These are phyloP conservation scores for Pyropia yezoensis DNA, from an alignment of 23 red algal genomes.

Conservation along the genomic window DNA sequence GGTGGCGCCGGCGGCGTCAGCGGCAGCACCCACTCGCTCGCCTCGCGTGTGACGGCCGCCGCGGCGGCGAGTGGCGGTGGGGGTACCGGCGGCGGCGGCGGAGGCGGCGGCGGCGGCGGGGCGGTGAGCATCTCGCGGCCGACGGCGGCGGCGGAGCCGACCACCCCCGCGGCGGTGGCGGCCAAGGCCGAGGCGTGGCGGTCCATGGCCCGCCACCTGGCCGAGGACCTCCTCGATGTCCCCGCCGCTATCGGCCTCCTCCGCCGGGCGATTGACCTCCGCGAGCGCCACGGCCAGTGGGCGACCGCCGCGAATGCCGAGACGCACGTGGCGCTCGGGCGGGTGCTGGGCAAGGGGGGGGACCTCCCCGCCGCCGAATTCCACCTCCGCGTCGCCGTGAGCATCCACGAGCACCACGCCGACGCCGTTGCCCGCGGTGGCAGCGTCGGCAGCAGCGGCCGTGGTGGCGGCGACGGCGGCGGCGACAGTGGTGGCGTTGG, in stretches of 20 bases:
- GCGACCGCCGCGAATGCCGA: conserved; percentile 29
- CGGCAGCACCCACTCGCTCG: no score
- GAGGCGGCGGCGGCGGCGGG: no score
- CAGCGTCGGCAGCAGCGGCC: no score
- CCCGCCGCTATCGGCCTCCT: conserved; percentile 28
- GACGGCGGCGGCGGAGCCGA: conserved; percentile 28
- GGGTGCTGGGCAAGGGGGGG: conserved; percentile 30
- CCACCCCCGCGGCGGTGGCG: conserved; percentile 19
- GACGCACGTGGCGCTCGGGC: conserved; percentile 38
- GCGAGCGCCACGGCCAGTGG: conserved; percentile 46
- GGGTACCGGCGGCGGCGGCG: no score
- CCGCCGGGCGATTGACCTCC: conserved; percentile 34
- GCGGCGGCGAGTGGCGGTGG: no score
- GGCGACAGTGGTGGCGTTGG: no score
- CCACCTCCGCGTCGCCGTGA: conserved; percentile 31
- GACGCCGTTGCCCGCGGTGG: no score
- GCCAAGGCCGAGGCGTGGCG: conserved; percentile 41
- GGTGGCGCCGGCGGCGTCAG: no score
- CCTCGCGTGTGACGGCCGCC: no score
- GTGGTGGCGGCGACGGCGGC: no score
- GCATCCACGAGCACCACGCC: conserved; percentile 34
- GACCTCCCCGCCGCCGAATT: conserved; percentile 31
- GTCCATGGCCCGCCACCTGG: conserved; percentile 43
- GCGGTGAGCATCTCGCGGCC: conserved; percentile 17
- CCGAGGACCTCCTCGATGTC: conserved; percentile 35